A percentile compares a stretch with the other conserved stretches of the same genome.
Evolutionary conservation across 176 grass and related monocot genomes (phyloP).

Genomic region (Avena insularis): DNA sequence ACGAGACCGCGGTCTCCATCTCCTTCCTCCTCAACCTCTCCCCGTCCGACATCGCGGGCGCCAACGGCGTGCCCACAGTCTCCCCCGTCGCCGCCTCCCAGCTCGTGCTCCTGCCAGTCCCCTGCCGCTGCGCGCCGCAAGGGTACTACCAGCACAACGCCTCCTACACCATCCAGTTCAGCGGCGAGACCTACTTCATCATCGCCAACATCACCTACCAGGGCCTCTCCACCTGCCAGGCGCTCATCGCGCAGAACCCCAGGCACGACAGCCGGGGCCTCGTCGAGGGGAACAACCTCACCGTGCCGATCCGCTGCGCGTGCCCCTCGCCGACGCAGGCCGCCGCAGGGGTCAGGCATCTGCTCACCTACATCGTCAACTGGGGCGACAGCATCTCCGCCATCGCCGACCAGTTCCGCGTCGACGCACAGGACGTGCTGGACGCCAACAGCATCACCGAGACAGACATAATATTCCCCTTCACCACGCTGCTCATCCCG

Average conservation of each 20-base stretch:
- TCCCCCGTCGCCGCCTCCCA: constrained; percentile 14
- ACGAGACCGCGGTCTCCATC: constrained; percentile 48
- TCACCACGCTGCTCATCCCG: constrained; percentile 82
- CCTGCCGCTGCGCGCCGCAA: constrained; percentile 58
- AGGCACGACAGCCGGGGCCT: constrained; percentile 33
- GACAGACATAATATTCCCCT: constrained; percentile 55
- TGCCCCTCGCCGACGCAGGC: constrained; percentile 69
- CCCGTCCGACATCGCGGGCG: background rate
- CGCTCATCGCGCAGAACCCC: constrained; percentile 82
- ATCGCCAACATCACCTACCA: constrained; percentile 81
- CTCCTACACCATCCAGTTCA: constrained; percentile 44
- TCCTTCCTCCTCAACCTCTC: constrained; percentile 58
- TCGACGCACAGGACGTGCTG: constrained; percentile 33
- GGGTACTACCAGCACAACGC: constrained; percentile 84
- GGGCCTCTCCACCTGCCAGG: constrained; percentile 86
- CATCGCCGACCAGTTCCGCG: constrained; percentile 62
- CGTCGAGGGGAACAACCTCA: constrained; percentile 24
- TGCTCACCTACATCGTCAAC: constrained; percentile 68
- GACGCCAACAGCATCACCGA: constrained; percentile 58
- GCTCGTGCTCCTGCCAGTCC: constrained; percentile 62
- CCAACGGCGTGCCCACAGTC: constrained; percentile 41
- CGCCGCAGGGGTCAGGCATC: constrained; percentile 46
- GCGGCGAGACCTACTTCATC: constrained; percentile 60
- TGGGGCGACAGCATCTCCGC: constrained; percentile 40
- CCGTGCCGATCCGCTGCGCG: constrained; percentile 77